Evolutionary conservation across 2,329 filamentous ascomycete species (phyloP).

Genomic region (Pleoardoris graminearum): DNA sequence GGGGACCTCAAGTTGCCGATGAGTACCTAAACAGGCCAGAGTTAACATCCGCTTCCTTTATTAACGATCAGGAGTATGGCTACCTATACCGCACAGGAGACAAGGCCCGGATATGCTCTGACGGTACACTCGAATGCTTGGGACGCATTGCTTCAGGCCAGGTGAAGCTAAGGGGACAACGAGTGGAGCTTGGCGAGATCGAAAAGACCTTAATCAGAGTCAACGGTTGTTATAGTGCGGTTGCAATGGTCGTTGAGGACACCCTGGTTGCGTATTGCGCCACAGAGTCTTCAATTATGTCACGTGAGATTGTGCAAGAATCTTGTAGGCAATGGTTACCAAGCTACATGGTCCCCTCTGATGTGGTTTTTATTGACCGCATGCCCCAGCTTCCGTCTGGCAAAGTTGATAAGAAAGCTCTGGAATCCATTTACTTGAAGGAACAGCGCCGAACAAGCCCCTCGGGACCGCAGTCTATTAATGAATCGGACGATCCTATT

Average conservation of each 20-base stretch:
- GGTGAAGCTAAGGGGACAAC: constrained; percentile 83
- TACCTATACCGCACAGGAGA: constrained; percentile 83
- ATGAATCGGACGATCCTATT: constrained; percentile 36
- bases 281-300: constrained; percentile 49
- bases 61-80: constrained; percentile 66
- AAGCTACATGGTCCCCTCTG: constrained; percentile 78
- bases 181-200: constrained; percentile 74
- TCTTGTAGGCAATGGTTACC: constrained; percentile 77
- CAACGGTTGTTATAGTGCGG: constrained; percentile 60
- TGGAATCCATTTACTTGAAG: constrained; percentile 61
- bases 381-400: constrained; percentile 81
- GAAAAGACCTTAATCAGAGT: constrained; percentile 40
- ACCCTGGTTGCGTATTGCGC: constrained; percentile 76
- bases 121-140: constrained; percentile 78
- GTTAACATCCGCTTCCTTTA: constrained; percentile 72
- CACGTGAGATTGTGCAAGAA: constrained; percentile 53
- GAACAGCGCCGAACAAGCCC: constrained; percentile 17
- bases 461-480: constrained; percentile 16
- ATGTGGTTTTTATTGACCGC: constrained; percentile 64
- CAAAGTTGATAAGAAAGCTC: constrained; percentile 72
- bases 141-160: constrained; percentile 80
- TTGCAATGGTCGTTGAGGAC: constrained; percentile 68
- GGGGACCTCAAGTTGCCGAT: constrained; percentile 76
- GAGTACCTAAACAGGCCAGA: constrained; percentile 82
- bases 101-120: constrained; percentile 68